Conservation (phyloP, 2,329 filamentous ascomycete genomes). For the Cercospora citrullina region DNA sequence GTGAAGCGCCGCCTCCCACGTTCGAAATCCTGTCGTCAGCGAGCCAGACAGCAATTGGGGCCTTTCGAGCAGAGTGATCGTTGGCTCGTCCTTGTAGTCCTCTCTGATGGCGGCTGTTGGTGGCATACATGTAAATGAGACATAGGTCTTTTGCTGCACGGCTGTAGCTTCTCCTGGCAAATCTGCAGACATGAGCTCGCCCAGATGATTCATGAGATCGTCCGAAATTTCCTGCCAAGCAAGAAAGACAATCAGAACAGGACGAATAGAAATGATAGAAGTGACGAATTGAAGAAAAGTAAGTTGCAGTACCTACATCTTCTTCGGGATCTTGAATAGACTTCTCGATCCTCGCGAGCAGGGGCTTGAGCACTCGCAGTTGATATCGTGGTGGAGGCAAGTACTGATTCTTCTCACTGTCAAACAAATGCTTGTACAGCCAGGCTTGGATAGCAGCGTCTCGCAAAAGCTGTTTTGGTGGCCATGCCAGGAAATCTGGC, state of each 20-base stretch:
- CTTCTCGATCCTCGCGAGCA: slow-evolving; percentile 69
- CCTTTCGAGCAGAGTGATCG: slow-evolving; percentile 67
- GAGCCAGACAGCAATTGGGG: slow-evolving; percentile 67
- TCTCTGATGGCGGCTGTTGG: slow-evolving; percentile 18
- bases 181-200: slow-evolving; percentile 62
- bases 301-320: slow-evolving; percentile 66
- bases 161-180: slow-evolving; percentile 64
- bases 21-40: slow-evolving; percentile 74
- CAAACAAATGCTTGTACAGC: slow-evolving; percentile 68
- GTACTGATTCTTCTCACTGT: slow-evolving; percentile 55
- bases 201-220: slow-evolving; percentile 69
- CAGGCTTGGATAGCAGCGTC: slow-evolving; percentile 63
- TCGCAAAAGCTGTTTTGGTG: slow-evolving; percentile 59
- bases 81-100: slow-evolving; percentile 31
- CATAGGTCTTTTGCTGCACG: slow-evolving; percentile 71
- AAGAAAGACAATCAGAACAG: slow-evolving; percentile 29
- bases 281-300: slow-evolving; percentile 4
- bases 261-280: slow-evolving; percentile 15
- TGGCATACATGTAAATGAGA: slow-evolving; percentile 62
- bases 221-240: slow-evolving; percentile 74
- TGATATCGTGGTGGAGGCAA: slow-evolving; percentile 70
- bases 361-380: slow-evolving; percentile 69
- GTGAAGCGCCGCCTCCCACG: slow-evolving; percentile 78
- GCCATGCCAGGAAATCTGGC: slow-evolving; percentile 61
- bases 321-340: slow-evolving; percentile 79